Conservation (phyloP, 805 yeast species). For the Candida oleophila region DNA sequence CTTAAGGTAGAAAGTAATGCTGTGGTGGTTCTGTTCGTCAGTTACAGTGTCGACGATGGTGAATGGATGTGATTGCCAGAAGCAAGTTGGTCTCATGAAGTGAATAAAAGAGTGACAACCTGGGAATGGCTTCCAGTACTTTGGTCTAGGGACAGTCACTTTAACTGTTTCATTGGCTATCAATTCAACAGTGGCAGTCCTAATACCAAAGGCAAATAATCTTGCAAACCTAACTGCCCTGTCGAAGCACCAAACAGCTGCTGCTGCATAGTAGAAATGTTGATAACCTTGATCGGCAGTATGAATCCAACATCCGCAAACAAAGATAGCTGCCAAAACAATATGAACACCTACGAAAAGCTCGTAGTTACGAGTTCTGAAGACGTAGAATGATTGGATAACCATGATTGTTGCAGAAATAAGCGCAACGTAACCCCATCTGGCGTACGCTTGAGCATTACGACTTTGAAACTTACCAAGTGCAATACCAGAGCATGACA, state of each 20-base stretch:
- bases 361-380: constrained; percentile 72
- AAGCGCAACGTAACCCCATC: constrained; percentile 34
- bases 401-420: constrained; percentile 21
- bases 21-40: constrained; percentile 22
- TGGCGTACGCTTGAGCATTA: constrained; percentile 26
- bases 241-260: constrained; percentile 32
- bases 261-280: constrained; percentile 19
- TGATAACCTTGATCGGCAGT: constrained; percentile 47
- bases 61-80: constrained; percentile 50
- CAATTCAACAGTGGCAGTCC: constrained; percentile 35
- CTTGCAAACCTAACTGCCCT: constrained; percentile 34
- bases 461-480: constrained; percentile 31
- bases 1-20: constrained; percentile 44
- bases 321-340: constrained; percentile 35
- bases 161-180: constrained; percentile 48
- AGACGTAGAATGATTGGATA: constrained; percentile 34
- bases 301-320: constrained; percentile 61
- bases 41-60: constrained; percentile 27
- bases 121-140: constrained; percentile 41
- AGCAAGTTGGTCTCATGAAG: constrained; percentile 36
- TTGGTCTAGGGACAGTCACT: constrained; percentile 49
- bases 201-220: constrained; percentile 34
- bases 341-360: constrained; percentile 21
- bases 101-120: constrained; percentile 39
- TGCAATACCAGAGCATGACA: constrained; percentile 48